A percentile compares a stretch with the other conserved stretches of the same genome.
phyloP scores from a whole-genome alignment of 495 filamentous ascomycete species.

The Penicillium goetzii region DNA sequence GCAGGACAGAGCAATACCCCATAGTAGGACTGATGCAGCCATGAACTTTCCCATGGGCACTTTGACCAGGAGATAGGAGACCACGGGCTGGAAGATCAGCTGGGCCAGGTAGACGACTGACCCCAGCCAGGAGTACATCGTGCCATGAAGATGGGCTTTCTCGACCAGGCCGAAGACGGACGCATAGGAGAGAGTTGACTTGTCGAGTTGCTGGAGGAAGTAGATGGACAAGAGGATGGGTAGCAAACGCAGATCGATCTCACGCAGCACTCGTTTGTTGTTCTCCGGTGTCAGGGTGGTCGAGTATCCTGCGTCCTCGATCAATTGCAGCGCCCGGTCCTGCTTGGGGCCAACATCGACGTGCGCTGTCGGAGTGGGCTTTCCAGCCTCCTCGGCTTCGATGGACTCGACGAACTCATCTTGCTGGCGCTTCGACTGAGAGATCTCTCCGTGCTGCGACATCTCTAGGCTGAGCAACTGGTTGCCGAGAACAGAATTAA shows the following conservation, averaged over 20 bases:
- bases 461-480: conserved; percentile 21
- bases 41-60: conserved; percentile 56
- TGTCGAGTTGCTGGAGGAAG: conserved; percentile 60
- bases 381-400: conserved; percentile 23
- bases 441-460: conserved; percentile 26
- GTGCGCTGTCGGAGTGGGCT: not conserved
- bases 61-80: conserved; percentile 45
- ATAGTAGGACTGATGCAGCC: conserved; percentile 59
- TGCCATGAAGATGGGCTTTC: conserved; percentile 48
- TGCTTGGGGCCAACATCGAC: conserved; percentile 25
- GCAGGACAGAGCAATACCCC: conserved; percentile 59
- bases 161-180: conserved; percentile 53
- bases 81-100: conserved; percentile 48
- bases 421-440: conserved; percentile 32
- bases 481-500: not conserved
- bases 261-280: conserved; percentile 53
- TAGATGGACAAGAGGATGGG: conserved; percentile 51
- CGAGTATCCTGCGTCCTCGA: conserved; percentile 44
- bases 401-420: conserved; percentile 47
- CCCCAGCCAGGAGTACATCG: conserved; percentile 58
- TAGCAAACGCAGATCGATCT: conserved; percentile 58
- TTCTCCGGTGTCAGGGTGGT: conserved; percentile 56
- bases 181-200: conserved; percentile 60
- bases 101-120: conserved; percentile 56
- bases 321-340: conserved; percentile 51